These are phyloP conservation scores for Pseudophaeomoniella oleicola DNA, from an alignment of 2,329 filamentous ascomycete genomes.

Conservation along the genomic window DNA sequence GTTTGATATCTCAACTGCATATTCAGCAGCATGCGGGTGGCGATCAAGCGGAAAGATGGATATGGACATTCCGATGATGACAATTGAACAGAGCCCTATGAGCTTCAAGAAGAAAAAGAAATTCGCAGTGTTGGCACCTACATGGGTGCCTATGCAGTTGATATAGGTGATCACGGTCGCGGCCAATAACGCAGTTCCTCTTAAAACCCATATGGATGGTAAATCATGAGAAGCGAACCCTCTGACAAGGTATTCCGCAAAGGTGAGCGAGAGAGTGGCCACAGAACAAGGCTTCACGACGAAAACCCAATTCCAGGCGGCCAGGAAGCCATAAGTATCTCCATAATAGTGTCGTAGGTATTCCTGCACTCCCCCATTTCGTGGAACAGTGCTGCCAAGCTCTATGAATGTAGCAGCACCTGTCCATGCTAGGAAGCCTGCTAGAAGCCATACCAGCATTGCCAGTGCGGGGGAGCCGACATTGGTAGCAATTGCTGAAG, in stretches of 20 bases:
- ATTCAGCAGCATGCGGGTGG: no score
- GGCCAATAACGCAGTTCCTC: no score
- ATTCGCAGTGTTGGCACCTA: background rate
- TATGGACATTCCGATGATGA: background rate
- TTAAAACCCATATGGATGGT: background rate
- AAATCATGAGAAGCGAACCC: background rate
- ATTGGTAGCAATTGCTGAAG: background rate
- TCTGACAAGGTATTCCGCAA: background rate
- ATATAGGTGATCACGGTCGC: background rate
- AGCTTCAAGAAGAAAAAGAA: background rate
- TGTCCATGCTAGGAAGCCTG: constrained; percentile 49
- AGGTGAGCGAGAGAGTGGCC: background rate
- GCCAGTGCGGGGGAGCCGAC: constrained; percentile 26
- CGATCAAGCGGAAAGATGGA: background rate
- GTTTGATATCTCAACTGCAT: background rate
- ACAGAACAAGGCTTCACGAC: background rate
- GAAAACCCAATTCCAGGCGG: background rate
- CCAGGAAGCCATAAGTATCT: background rate
- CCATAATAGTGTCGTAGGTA: background rate
- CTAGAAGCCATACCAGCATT: constrained; percentile 45
- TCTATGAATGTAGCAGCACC: constrained; percentile 49
- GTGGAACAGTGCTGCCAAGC: constrained; percentile 17
- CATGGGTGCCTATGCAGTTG: background rate
- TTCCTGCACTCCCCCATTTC: background rate
- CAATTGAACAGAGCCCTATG: background rate